Percentiles rank a stretch among this genome's conserved stretches.
Evolutionary conservation across 768 basidiomycete species (phyloP).

Genomic region (Boletus rufocinnamomeus): DNA sequence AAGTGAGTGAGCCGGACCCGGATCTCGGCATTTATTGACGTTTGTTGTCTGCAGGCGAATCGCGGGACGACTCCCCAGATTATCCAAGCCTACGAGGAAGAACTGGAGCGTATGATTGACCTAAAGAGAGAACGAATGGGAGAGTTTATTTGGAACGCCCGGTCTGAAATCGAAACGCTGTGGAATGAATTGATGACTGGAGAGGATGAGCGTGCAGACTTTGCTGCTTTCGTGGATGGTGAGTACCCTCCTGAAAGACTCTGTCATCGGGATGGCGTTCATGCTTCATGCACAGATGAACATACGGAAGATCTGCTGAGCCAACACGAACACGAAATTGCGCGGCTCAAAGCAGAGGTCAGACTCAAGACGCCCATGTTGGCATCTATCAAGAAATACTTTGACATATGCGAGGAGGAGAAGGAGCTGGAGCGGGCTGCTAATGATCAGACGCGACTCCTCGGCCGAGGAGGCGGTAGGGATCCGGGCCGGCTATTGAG

Average conservation of each 20-base stretch:
- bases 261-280: neutral
- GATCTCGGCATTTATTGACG: neutral
- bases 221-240: slow-evolving; percentile 86
- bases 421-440: slow-evolving; percentile 83
- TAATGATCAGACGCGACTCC: slow-evolving; percentile 76
- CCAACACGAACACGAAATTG: slow-evolving; percentile 85
- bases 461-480: slow-evolving; percentile 71
- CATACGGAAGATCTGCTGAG: slow-evolving; percentile 85
- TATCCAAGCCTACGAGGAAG: slow-evolving; percentile 82
- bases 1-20: slow-evolving; percentile 38
- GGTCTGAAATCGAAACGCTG: slow-evolving; percentile 75
- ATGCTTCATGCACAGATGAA: slow-evolving; percentile 54
- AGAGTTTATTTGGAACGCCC: slow-evolving; percentile 77
- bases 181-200: slow-evolving; percentile 89
- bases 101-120: slow-evolving; percentile 87
- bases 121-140: slow-evolving; percentile 87
- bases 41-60: slow-evolving; percentile 38
- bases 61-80: slow-evolving; percentile 79
- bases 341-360: slow-evolving; percentile 80
- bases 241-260: slow-evolving; percentile 20
- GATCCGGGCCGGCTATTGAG: slow-evolving; percentile 85
- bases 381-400: slow-evolving; percentile 79
- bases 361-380: slow-evolving; percentile 76
- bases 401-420: slow-evolving; percentile 87
- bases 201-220: slow-evolving; percentile 78